Evolutionary conservation across 176 grass and related monocot genomes (phyloP).

Genomic region (Puya raimondii): DNA sequence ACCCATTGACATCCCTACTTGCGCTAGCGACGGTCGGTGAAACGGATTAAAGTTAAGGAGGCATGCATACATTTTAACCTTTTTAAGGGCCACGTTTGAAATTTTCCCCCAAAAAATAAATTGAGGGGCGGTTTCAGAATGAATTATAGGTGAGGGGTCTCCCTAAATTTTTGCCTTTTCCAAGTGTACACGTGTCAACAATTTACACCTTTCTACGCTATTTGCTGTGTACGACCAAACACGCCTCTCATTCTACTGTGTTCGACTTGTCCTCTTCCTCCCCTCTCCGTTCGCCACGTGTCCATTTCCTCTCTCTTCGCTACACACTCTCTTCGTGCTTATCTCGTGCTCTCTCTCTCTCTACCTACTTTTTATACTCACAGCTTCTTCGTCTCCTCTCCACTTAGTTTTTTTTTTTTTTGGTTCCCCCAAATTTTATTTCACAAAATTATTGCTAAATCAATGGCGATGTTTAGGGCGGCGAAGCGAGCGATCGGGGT

Average conservation of each 20-base stretch:
- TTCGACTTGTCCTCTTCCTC: not conserved
- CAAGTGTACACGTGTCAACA: not conserved
- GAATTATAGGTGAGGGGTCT: too few relatives aligned
- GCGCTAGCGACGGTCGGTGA: too few relatives aligned
- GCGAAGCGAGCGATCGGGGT: slow-evolving; percentile 3
- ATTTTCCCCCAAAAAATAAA: too few relatives aligned
- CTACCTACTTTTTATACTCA: not conserved
- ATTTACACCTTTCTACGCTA: too few relatives aligned
- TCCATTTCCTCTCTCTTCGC: not conserved
- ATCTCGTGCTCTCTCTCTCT: not conserved
- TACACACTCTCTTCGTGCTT: not conserved
- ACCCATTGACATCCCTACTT: too few relatives aligned
- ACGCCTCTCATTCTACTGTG: too few relatives aligned
- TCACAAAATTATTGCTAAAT: not conserved
- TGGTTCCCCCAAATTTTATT: too few relatives aligned
- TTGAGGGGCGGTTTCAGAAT: too few relatives aligned
- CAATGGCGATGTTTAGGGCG: slow-evolving; percentile 15
- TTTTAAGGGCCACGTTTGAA: too few relatives aligned
- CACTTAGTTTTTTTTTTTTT: not conserved
- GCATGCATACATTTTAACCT: too few relatives aligned
- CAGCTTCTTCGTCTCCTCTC: not conserved
- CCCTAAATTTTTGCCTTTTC: not conserved
- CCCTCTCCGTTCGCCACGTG: not conserved
- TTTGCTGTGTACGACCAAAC: too few relatives aligned
- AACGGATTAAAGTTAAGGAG: too few relatives aligned